Base-by-base conservation (phyloP, 192 early-diverging fungal species). In the Backusella parvicylindrica region DNA sequence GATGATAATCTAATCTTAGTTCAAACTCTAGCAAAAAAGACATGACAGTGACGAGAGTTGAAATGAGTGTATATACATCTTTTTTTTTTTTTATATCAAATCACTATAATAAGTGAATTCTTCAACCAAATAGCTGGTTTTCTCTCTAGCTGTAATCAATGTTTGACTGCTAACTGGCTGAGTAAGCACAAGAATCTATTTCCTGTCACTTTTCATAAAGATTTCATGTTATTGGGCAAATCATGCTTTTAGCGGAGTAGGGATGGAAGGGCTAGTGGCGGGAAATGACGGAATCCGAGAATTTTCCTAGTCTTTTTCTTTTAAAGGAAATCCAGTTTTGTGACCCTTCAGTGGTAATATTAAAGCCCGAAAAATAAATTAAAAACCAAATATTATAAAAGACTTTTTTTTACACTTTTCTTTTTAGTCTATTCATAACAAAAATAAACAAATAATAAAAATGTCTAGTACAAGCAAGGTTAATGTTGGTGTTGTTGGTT, bases 401-500 rank as follows among this genome's bases (percentile, higher is more conserved):
- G 12, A 4, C 66, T 38, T 38, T 68, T n/a, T 33, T 68, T 68
- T 68, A 23, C 9, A 37, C 23, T 68, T 68, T 68, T 68, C 9
- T 35, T 21, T 32, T 32, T 32, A 36, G 13, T 66, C 11, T 23
- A 68, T 23, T 12, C 32, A 16, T 33, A 67, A 21, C 36, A 67
- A 38, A 35, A 33, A 26, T 26, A 68, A 33, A 68, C 35, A 38
- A 60, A 60, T 60, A 50, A 60, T 40, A 28, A 41, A 47, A 16
- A 70, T 70, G 68, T 47, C 68, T 68, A 21, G n/a, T 26, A n/a
- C 0, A 60, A 60, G 13, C 23, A 77, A 74, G 63, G 84, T 91
- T 69, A 91, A 90, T 36, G 90, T 91, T 68, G 90, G 87, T 64
- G 86, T 91, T 30, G 84, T 91, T 70, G 90, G 89, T 13, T 91